A percentile compares a stretch with the other conserved stretches of the same genome.
These are phyloP conservation scores for Suillus sp. DNA, from an alignment of 768 basidiomycete genomes.

Conservation along the genomic window DNA sequence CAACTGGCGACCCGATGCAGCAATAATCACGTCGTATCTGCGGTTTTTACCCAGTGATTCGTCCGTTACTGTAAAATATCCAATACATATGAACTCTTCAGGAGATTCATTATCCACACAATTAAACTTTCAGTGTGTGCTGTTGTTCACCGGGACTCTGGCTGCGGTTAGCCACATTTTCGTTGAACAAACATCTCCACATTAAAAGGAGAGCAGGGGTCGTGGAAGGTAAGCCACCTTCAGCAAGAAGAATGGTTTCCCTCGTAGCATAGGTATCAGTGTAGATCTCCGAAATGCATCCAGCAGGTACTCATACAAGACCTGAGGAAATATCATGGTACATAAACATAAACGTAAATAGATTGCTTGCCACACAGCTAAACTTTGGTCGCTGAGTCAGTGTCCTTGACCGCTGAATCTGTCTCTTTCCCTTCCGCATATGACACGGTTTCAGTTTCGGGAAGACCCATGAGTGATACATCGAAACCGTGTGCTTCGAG, in stretches of 20 bases:
- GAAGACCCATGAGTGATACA: slow-evolving; percentile 68
- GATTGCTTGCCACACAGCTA: slow-evolving; percentile 6
- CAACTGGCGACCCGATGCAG: slow-evolving; percentile 49
- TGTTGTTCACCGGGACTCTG: background rate
- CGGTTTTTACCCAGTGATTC: background rate
- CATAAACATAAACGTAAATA: background rate
- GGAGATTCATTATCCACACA: background rate
- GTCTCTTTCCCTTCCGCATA: slow-evolving; percentile 24
- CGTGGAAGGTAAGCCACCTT: background rate
- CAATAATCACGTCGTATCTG: slow-evolving; percentile 37
- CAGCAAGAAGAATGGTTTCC: background rate
- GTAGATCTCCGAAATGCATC: background rate
- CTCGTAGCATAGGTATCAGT: background rate
- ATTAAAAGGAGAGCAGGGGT: background rate
- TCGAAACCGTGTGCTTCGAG: slow-evolving; percentile 81
- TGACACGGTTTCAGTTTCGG: slow-evolving; percentile 27
- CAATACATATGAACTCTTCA: background rate
- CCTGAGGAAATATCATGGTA: background rate
- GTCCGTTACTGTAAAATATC: background rate
- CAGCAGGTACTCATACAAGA: background rate
- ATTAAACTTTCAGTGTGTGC: background rate
- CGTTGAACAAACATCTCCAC: background rate
- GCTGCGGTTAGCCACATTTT: background rate
- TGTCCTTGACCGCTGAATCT: slow-evolving; percentile 8
- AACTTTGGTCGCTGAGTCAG: slow-evolving; percentile 12